These are phyloP conservation scores for Helotiales sp. DNA, from an alignment of 2,329 filamentous ascomycete species.

Conservation along the genomic window DNA sequence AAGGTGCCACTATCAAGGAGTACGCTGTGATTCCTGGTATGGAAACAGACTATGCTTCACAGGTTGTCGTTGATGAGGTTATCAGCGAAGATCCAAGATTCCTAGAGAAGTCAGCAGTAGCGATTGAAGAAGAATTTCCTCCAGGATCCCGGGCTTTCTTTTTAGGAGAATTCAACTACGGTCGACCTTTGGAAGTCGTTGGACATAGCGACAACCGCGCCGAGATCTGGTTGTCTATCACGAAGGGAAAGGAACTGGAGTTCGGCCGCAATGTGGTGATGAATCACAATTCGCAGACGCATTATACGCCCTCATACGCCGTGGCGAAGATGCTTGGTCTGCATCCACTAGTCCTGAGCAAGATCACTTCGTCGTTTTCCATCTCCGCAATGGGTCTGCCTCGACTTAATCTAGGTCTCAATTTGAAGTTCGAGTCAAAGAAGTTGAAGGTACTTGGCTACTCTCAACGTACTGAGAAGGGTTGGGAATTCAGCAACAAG, in stretches of 20 bases:
- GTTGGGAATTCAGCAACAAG: constrained; percentile 93
- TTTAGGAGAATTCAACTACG: constrained; percentile 90
- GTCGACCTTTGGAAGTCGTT: constrained; percentile 80
- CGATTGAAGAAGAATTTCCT: constrained; percentile 91
- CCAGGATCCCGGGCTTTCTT: constrained; percentile 84
- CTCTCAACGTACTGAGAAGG: constrained; percentile 78
- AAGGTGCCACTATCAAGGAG: constrained; percentile 89
- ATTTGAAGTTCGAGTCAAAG: constrained; percentile 94
- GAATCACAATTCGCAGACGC: constrained; percentile 67
- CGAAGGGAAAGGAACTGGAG: constrained; percentile 73
- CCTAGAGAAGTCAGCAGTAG: constrained; percentile 82
- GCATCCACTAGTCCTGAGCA: constrained; percentile 86
- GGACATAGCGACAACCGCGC: constrained; percentile 74
- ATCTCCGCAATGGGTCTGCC: constrained; percentile 74
- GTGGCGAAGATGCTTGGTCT: constrained; percentile 80
- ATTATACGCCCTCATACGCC: constrained; percentile 84
- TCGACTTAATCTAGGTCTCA: constrained; percentile 87
- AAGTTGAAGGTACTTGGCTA: constrained; percentile 96
- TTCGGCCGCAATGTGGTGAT: constrained; percentile 76
- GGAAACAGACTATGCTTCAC: constrained; percentile 87
- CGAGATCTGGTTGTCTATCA: constrained; percentile 73
- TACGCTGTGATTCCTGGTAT: constrained; percentile 84
- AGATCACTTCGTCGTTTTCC: constrained; percentile 92
- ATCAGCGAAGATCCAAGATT: constrained; percentile 91
- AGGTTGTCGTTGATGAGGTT: constrained; percentile 87